Evolutionary conservation across 2,329 filamentous ascomycete species (phyloP), one percentile per base, ranked within the genome.

Genomic region (Davidsoniella neocaledoniae): DNA sequence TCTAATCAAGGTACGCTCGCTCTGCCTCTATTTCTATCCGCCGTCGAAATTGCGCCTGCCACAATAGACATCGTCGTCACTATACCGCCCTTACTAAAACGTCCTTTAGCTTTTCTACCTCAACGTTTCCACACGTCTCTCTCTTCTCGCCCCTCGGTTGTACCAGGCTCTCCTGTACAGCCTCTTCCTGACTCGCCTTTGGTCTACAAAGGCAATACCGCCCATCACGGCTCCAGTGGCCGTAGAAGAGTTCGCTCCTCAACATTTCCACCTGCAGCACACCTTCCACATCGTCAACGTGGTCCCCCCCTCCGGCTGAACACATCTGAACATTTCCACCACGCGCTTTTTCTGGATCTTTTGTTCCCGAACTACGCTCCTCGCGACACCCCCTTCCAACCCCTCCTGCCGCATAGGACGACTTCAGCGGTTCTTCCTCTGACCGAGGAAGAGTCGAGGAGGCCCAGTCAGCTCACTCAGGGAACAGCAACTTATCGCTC

Each of bases 391-490:
- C 69, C 75, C 66, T 68, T 75, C 69, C 69, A 70, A 67, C 69
- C 72, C 77, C 83, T 94, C 86, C 90, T 96, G 91, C 91, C 91
- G 91, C 90, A 98, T 98, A 96, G 86, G 85, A 93, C 83, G 81
- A 78, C 78, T 81, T 81, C 79, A 78, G 77, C 81, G 84, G 83
- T 88, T 94, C 90, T 96, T 96, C 90, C 88, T 94, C 90, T 91
- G 73, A 73, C 72, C 69, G 90, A 88, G 91, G 91, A 90, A 93
- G 91, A 91, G 86, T 94, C 87, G 84, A 86, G 83, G 83, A 90
- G 86, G 83, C 86, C 85, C 86, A 83, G 86, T 82, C 85, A 84
- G 79, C 80, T 81, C 76, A 81, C 74, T 75, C 76, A 84, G 76
- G 86, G 82, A 81, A 83, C 86, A 80, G 83, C 86, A 76, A 84